Conservation (phyloP, 2,329 filamentous ascomycete genomes). For the Leptosphaerulina australis region DNA sequence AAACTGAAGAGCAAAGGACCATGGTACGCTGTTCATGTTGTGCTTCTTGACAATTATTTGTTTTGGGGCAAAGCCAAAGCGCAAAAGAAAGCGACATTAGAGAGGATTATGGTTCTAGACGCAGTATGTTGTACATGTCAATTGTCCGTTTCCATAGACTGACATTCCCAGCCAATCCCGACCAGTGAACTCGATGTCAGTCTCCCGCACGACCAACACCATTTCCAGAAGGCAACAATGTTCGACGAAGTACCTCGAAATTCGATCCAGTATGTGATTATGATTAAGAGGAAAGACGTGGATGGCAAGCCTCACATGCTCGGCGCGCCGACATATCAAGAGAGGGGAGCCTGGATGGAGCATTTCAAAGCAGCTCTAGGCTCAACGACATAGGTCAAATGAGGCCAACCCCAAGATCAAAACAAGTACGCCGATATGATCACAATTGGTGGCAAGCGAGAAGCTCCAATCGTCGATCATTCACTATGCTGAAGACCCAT, state of each 20-base stretch:
- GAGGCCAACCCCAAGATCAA: no score
- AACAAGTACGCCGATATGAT: no score
- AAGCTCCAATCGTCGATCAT: no score
- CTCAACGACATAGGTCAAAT: neutral
- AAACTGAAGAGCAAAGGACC: conserved; percentile 37
- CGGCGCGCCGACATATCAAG: conserved; percentile 22
- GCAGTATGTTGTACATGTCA: conserved; percentile 18
- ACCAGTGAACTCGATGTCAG: conserved; percentile 21
- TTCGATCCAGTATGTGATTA: conserved; percentile 30
- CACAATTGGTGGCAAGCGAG: no score
- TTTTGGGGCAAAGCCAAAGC: conserved; percentile 40
- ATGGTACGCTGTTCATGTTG: conserved; percentile 39
- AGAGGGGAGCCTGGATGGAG: conserved; percentile 27
- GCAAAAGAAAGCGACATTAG: conserved; percentile 20
- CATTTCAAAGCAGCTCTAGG: conserved; percentile 16
- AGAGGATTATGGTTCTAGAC: conserved; percentile 28
- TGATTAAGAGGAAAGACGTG: conserved; percentile 20
- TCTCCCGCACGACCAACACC: conserved; percentile 22
- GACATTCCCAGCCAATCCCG: conserved; percentile 25
- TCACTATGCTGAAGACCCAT: no score
- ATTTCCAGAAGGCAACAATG: conserved; percentile 33
- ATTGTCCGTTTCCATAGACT: neutral
- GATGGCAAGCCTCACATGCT: conserved; percentile 28
- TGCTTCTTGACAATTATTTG: conserved; percentile 40
- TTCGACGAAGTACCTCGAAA: conserved; percentile 38